These are phyloP conservation scores for Leishmania tarentolae DNA, from an alignment of 208 protist genomes.

Conservation along the genomic window DNA sequence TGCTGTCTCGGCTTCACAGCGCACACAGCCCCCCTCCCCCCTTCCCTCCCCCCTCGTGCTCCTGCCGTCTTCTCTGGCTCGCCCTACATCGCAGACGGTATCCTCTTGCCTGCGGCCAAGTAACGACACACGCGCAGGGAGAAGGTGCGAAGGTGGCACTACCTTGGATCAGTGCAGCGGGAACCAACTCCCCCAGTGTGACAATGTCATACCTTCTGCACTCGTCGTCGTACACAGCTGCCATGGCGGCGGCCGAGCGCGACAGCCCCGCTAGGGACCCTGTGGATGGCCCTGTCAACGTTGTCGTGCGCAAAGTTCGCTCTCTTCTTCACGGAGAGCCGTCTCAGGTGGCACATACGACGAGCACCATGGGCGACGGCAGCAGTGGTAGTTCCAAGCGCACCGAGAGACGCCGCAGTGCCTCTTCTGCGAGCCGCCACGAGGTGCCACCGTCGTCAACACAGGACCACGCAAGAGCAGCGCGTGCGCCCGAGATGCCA, in stretches of 20 bases:
- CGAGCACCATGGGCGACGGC: neutral
- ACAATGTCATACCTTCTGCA: conserved; percentile 26
- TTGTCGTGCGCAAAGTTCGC: conserved; percentile 4
- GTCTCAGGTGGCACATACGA: neutral
- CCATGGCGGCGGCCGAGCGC: neutral
- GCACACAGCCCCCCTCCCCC: neutral
- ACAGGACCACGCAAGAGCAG: neutral
- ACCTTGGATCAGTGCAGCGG: neutral
- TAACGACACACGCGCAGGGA: neutral
- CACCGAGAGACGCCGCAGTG: neutral
- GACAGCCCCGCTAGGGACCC: neutral
- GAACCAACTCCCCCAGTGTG: neutral
- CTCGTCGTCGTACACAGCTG: neutral
- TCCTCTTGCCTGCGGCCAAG: neutral
- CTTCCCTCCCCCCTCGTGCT: neutral
- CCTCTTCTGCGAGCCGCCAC: conserved; percentile 1
- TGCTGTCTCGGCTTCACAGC: neutral
- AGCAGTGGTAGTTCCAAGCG: neutral
- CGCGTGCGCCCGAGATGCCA: neutral
- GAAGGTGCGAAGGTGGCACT: neutral
- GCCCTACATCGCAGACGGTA: neutral
- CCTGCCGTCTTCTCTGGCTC: too few relatives aligned
- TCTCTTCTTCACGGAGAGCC: conserved; percentile 28
- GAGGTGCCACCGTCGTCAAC: neutral
- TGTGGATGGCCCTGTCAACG: conserved; percentile 1